A percentile compares a stretch with the other conserved stretches of the same genome.
Evolutionary conservation across 768 basidiomycete genomes (phyloP).

Genomic region (Naganishia antarctica): DNA sequence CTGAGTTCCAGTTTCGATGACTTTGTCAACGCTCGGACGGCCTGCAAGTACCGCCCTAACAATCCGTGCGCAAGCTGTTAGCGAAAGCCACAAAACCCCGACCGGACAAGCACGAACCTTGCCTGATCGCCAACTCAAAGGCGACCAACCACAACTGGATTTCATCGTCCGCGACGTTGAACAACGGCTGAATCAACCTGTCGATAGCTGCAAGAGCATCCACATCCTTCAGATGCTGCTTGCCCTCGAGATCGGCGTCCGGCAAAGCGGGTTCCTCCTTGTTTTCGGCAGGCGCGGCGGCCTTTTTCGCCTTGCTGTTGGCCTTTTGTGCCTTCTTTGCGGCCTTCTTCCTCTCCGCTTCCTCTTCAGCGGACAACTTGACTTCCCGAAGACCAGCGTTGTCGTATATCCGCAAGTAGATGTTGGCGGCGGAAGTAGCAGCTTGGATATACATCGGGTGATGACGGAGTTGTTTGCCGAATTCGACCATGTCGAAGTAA

Average conservation of each 20-base stretch:
- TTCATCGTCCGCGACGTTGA: neutral
- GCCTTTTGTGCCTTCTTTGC: constrained; percentile 49
- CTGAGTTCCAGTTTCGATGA: constrained; percentile 7
- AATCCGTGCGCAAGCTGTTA: no score
- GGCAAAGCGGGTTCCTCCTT: constrained; percentile 29
- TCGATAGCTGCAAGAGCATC: constrained; percentile 24
- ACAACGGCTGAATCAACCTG: constrained; percentile 9
- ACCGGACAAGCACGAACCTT: constrained; percentile 23
- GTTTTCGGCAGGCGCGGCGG: constrained; percentile 20
- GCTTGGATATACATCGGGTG: constrained; percentile 72
- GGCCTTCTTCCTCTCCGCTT: constrained; percentile 43
- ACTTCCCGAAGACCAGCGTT: constrained; percentile 42
- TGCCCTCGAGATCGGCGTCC: constrained; percentile 26
- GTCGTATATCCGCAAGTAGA: constrained; percentile 49
- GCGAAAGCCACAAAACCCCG: no score
- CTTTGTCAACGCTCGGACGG: constrained; percentile 10
- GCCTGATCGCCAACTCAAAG: constrained; percentile 24
- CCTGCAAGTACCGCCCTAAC: constrained; percentile 10
- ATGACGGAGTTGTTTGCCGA: constrained; percentile 73
- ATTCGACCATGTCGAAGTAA: constrained; percentile 71
- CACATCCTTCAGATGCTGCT: constrained; percentile 24
- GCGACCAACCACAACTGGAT: constrained; percentile 3
- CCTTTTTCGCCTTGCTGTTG: constrained; percentile 35
- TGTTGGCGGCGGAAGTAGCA: constrained; percentile 66
- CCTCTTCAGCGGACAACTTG: constrained; percentile 42